A percentile compares a stretch with the other conserved stretches of the same genome.
phyloP scores from a whole-genome alignment of 257 asterid genomes.

The Ehretia macrophylla region DNA sequence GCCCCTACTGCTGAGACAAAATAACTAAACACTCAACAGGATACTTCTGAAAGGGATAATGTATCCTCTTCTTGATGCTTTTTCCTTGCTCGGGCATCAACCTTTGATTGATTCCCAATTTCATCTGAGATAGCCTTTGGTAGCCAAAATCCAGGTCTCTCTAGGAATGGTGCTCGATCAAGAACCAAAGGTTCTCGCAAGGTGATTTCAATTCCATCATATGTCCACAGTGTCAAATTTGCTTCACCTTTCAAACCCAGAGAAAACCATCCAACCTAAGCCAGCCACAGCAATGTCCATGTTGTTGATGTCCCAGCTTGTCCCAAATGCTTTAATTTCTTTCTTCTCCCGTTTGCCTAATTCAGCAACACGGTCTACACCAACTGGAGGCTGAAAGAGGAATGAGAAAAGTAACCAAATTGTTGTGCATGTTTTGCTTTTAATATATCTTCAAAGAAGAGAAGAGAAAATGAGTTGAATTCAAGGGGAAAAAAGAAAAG shows the following conservation, averaged over 20 bases:
- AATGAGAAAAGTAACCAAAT: background rate
- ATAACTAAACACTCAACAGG: background rate
- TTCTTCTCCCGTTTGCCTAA: conserved; percentile 65
- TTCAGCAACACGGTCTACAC: conserved; percentile 53
- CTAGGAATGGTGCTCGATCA: conserved; percentile 70
- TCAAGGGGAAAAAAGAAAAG: no score
- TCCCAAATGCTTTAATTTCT: conserved; percentile 62
- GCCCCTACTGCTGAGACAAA: no score
- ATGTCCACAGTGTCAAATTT: conserved; percentile 61
- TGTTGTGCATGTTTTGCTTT: background rate
- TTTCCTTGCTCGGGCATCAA: conserved; percentile 61
- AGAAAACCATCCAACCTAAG: conserved; percentile 84
- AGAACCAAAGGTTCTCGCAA: conserved; percentile 81
- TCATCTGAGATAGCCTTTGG: conserved; percentile 91
- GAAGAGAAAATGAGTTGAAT: background rate
- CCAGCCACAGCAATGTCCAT: conserved; percentile 78
- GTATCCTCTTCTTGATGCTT: conserved; percentile 21
- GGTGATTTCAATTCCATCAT: conserved; percentile 57
- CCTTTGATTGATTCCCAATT: conserved; percentile 50
- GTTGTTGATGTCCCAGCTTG: conserved; percentile 87
- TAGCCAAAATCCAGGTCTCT: conserved; percentile 91
- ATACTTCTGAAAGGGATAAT: background rate
- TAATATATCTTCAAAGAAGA: background rate
- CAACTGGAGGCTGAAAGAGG: conserved; percentile 65
- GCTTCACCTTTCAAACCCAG: conserved; percentile 89